Evolutionary conservation across 1,284 basidiomycete species (phyloP).

Genomic region (Boletellus sp.): DNA sequence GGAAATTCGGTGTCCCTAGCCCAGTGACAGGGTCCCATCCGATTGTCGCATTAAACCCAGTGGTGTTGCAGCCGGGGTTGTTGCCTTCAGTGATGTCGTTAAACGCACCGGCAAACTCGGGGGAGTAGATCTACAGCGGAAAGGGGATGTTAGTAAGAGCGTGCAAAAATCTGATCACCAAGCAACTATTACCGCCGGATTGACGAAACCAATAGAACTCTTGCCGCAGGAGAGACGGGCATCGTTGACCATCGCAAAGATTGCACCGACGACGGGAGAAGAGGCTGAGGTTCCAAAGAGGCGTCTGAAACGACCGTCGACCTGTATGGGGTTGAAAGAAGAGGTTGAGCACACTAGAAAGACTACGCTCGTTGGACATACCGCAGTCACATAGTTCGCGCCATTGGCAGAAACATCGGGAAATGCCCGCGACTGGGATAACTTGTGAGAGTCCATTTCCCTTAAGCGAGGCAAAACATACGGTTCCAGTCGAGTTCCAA

Average conservation of each 20-base stretch:
- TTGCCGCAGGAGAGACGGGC: slow-evolving; percentile 38
- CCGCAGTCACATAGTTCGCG: slow-evolving; percentile 41
- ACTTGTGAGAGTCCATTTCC: background rate
- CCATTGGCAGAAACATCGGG: slow-evolving; percentile 38
- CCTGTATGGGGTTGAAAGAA: background rate
- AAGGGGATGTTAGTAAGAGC: no score
- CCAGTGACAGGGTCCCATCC: slow-evolving; percentile 44
- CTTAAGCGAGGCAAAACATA: slow-evolving; percentile 13
- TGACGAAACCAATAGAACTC: slow-evolving; percentile 36
- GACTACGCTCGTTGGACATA: slow-evolving; percentile 12
- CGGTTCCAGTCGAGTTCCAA: slow-evolving; percentile 47
- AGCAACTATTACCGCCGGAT: slow-evolving; percentile 24
- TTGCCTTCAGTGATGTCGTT: slow-evolving; percentile 42
- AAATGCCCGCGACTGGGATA: background rate
- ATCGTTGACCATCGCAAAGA: slow-evolving; percentile 48
- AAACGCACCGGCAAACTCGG: slow-evolving; percentile 21
- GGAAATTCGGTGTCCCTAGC: slow-evolving; percentile 33
- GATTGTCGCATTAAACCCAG: slow-evolving; percentile 29
- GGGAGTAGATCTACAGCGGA: slow-evolving; percentile 20
- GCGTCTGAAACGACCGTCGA: slow-evolving; percentile 36
- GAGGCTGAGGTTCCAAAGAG: slow-evolving; percentile 38
- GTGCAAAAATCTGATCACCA: no score
- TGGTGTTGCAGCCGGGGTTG: slow-evolving; percentile 38
- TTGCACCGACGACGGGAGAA: slow-evolving; percentile 38
- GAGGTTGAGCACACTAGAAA: background rate